Evolutionary conservation across 805 yeast species (phyloP).

Genomic region (Candida arabinofermentans): DNA sequence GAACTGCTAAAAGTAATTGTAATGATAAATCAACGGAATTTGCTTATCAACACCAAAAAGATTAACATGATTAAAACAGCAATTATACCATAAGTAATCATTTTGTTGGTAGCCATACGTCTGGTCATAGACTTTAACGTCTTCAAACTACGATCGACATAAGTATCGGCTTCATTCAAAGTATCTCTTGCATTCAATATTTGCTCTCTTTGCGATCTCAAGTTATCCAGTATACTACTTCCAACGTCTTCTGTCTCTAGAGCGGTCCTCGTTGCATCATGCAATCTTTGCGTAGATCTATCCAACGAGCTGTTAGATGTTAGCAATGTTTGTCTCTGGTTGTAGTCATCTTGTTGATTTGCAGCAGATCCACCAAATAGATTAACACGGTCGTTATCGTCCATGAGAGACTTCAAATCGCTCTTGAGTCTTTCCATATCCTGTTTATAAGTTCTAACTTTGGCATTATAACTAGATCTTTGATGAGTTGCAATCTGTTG

Average conservation of each 20-base stretch:
- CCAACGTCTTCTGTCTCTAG: slow-evolving; percentile 91
- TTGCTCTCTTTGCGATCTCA: slow-evolving; percentile 92
- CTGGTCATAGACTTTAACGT: slow-evolving; percentile 91
- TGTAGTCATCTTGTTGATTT: slow-evolving; percentile 38
- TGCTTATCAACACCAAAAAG: slow-evolving; percentile 76
- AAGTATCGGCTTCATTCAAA: slow-evolving; percentile 82
- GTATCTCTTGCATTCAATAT: slow-evolving; percentile 82
- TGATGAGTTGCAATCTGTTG: slow-evolving; percentile 74
- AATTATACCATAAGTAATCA: slow-evolving; percentile 87
- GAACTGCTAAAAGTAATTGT: neutral
- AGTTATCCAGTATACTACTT: slow-evolving; percentile 80
- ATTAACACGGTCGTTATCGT: slow-evolving; percentile 66
- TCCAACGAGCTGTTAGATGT: slow-evolving; percentile 77
- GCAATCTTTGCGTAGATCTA: slow-evolving; percentile 74
- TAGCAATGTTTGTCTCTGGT: slow-evolving; percentile 78
- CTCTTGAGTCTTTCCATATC: slow-evolving; percentile 56
- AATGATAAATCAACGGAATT: slow-evolving; percentile 50
- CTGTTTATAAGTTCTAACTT: slow-evolving; percentile 65
- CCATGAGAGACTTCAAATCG: slow-evolving; percentile 52
- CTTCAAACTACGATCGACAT: slow-evolving; percentile 83
- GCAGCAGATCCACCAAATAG: slow-evolving; percentile 59
- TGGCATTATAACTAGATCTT: slow-evolving; percentile 69
- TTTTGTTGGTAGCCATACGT: slow-evolving; percentile 84
- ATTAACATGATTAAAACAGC: slow-evolving; percentile 81
- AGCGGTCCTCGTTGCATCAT: slow-evolving; percentile 87